A percentile compares a stretch with the other conserved stretches of the same genome.
Conservation (phyloP, 2,329 filamentous ascomycete species). For the Didymella exigua region DNA sequence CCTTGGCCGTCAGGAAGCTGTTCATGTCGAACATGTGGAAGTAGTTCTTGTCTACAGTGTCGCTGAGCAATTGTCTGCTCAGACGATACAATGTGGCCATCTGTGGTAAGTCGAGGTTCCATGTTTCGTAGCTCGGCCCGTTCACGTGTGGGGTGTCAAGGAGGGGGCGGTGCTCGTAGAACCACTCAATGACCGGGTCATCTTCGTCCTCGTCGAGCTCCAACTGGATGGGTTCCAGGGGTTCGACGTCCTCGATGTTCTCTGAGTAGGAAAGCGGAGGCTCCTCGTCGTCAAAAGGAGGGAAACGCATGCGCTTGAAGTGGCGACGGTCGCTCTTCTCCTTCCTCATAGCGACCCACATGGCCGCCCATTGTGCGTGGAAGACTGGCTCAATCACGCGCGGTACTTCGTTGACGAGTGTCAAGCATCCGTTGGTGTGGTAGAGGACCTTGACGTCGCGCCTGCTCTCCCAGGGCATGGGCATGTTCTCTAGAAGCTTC, state of each 20-base stretch:
- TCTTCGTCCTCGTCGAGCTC: slow-evolving; percentile 95
- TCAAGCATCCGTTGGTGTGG: slow-evolving; percentile 96
- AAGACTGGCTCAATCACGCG: slow-evolving; percentile 97
- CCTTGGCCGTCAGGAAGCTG: slow-evolving; percentile 94
- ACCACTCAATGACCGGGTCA: slow-evolving; percentile 90
- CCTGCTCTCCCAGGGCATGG: slow-evolving; percentile 98
- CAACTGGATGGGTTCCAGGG: slow-evolving; percentile 97
- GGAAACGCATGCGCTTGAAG: slow-evolving; percentile 99
- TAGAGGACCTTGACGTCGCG: slow-evolving; percentile 98
- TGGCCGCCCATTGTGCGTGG: slow-evolving; percentile 98
- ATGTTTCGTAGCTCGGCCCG: slow-evolving; percentile 93
- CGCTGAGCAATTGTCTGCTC: slow-evolving; percentile 87
- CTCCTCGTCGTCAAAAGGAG: slow-evolving; percentile 97
- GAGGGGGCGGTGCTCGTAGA: slow-evolving; percentile 92
- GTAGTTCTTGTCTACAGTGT: slow-evolving; percentile 95
- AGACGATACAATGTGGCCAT: slow-evolving; percentile 96
- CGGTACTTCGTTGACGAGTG: slow-evolving; percentile 93
- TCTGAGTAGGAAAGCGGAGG: slow-evolving; percentile 97
- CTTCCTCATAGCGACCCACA: slow-evolving; percentile 98
- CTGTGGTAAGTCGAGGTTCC: slow-evolving; percentile 91
- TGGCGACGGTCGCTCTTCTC: slow-evolving; percentile 95
- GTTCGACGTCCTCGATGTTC: slow-evolving; percentile 98
- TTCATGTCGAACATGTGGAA: slow-evolving; percentile 96
- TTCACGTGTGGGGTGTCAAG: slow-evolving; percentile 93
- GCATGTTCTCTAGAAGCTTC: slow-evolving; percentile 98